phyloP scores from a whole-genome alignment of 441 rosid genomes.

The Aleurites moluccanus region DNA sequence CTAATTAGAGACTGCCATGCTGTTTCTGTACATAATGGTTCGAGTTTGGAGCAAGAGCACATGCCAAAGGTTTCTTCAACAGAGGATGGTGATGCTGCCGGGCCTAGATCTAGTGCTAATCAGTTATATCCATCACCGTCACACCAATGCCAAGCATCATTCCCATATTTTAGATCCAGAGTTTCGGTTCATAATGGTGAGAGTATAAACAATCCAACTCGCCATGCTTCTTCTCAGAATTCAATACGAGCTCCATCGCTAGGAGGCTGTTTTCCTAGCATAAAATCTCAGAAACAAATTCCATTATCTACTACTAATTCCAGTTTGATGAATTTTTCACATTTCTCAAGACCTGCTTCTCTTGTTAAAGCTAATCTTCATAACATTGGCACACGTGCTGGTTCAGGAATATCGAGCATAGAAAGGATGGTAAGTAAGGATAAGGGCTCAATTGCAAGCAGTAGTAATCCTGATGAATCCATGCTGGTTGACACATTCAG shows the following conservation, averaged over 20 bases:
- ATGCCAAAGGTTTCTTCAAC: constrained; percentile 28
- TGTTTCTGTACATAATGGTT: constrained; percentile 31
- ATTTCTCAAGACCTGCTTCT: constrained; percentile 66
- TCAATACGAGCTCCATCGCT: constrained; percentile 25
- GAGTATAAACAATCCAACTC: constrained; percentile 21
- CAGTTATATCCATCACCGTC: constrained; percentile 34
- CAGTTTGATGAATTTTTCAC: constrained; percentile 61
- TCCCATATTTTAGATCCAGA: constrained; percentile 45
- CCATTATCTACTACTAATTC: constrained; percentile 37
- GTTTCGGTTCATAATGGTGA: constrained; percentile 30
- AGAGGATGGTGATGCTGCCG: constrained; percentile 26
- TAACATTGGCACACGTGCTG: constrained; percentile 31
- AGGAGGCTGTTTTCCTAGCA: constrained; percentile 30
- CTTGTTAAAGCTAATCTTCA: constrained; percentile 46
- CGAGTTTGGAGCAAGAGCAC: constrained; percentile 31
- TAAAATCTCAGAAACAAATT: constrained; percentile 41
- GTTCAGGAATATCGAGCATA: constrained; percentile 23
- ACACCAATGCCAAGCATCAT: constrained; percentile 38
- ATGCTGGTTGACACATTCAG: constrained; percentile 17
- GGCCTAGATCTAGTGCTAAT: constrained; percentile 31
- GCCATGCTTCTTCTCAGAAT: constrained; percentile 27
- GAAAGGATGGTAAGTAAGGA: constrained; percentile 35
- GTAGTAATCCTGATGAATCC: constrained; percentile 27
- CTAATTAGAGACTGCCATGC: constrained; percentile 26
- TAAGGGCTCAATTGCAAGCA: constrained; percentile 34